Conservation (phyloP, 1,284 basidiomycete genomes). For the Ustilago cynodontis region DNA sequence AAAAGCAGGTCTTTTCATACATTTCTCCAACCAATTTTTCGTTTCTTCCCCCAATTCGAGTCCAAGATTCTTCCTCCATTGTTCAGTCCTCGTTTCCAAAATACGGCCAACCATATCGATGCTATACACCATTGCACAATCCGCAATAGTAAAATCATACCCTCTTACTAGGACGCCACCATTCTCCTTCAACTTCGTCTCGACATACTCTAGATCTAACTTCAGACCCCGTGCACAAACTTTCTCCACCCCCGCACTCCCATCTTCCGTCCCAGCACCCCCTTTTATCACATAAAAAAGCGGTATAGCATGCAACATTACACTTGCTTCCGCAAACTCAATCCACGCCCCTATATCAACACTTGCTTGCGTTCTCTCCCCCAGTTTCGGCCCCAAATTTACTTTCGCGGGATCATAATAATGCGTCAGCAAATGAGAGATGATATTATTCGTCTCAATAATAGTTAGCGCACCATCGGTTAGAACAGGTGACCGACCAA, state of each 20-base stretch:
- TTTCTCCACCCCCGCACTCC: slow-evolving; percentile 15
- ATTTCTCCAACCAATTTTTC: slow-evolving; percentile 31
- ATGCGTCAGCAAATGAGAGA: slow-evolving; percentile 33
- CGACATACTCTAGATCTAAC: slow-evolving; percentile 35
- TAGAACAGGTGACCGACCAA: slow-evolving; percentile 45
- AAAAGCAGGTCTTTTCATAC: slow-evolving; percentile 21
- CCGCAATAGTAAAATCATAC: slow-evolving; percentile 28
- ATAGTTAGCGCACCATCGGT: slow-evolving; percentile 35
- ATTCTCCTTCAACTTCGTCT: slow-evolving; percentile 24
- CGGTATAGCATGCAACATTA: slow-evolving; percentile 38
- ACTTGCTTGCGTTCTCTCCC: slow-evolving; percentile 27
- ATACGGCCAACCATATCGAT: slow-evolving; percentile 32
- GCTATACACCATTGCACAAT: slow-evolving; percentile 47
- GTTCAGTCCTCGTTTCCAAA: neutral
- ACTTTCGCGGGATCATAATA: slow-evolving; percentile 30
- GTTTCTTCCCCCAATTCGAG: slow-evolving; percentile 19
- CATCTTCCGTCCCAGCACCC: slow-evolving; percentile 25
- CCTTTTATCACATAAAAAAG: slow-evolving; percentile 36
- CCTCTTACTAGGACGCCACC: slow-evolving; percentile 25
- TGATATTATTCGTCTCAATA: slow-evolving; percentile 44
- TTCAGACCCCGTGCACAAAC: slow-evolving; percentile 25
- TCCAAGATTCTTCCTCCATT: slow-evolving; percentile 31
- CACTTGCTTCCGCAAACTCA: slow-evolving; percentile 34
- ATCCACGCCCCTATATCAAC: slow-evolving; percentile 37
- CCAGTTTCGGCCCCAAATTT: slow-evolving; percentile 21